A percentile compares a stretch with the other conserved stretches of the same genome.
These are phyloP conservation scores for Sclerotiophoma versabilis DNA, from an alignment of 2,329 filamentous ascomycete species.

Conservation along the genomic window DNA sequence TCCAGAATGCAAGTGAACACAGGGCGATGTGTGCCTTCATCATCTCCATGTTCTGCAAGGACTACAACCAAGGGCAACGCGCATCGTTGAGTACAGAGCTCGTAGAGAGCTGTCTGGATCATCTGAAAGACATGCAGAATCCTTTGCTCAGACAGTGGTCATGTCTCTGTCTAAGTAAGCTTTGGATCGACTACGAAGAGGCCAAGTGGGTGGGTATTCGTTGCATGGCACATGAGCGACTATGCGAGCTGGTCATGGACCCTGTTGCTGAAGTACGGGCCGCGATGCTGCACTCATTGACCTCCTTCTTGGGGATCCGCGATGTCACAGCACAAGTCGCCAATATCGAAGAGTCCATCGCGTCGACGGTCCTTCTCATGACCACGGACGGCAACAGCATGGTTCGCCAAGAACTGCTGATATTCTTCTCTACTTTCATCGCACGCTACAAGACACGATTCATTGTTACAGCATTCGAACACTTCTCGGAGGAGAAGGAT, in stretches of 20 bases:
- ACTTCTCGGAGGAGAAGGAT: slow-evolving; percentile 78
- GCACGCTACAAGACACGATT: slow-evolving; percentile 92
- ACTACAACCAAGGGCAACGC: slow-evolving; percentile 87
- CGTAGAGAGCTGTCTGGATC: slow-evolving; percentile 83
- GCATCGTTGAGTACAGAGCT: slow-evolving; percentile 91
- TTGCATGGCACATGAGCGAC: slow-evolving; percentile 80
- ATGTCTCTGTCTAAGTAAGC: slow-evolving; percentile 90
- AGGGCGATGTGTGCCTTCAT: slow-evolving; percentile 99
- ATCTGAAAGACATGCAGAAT: slow-evolving; percentile 86
- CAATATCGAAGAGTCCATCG: slow-evolving; percentile 88
- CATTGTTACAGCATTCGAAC: slow-evolving; percentile 88
- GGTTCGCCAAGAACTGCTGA: slow-evolving; percentile 89
- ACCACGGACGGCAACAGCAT: slow-evolving; percentile 92
- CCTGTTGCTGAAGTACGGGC: slow-evolving; percentile 90
- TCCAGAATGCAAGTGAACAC: slow-evolving; percentile 90
- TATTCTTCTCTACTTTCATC: slow-evolving; percentile 93
- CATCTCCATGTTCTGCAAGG: slow-evolving; percentile 94
- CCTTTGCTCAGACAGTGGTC: slow-evolving; percentile 93
- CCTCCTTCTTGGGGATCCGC: slow-evolving; percentile 90
- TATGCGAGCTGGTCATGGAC: slow-evolving; percentile 83
- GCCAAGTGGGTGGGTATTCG: slow-evolving; percentile 96
- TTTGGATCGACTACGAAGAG: slow-evolving; percentile 90
- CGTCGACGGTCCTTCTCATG: slow-evolving; percentile 88
- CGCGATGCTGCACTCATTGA: slow-evolving; percentile 91
- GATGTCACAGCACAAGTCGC: slow-evolving; percentile 91